These are phyloP conservation scores for Geotrichum klebahnii DNA, from an alignment of 1,139 yeast genomes.

Conservation along the genomic window DNA sequence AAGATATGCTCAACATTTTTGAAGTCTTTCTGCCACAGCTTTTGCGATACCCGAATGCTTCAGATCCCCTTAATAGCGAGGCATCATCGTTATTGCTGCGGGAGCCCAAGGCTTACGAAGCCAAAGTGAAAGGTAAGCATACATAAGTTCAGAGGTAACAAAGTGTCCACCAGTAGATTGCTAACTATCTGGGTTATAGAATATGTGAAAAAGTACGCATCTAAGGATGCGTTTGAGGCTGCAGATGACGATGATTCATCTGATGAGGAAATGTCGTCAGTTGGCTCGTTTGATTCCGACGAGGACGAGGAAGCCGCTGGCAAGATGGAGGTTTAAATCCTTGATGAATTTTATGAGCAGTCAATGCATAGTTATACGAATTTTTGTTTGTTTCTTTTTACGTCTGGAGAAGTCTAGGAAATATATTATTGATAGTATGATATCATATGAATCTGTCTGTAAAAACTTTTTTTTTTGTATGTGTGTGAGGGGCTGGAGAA, in stretches of 20 bases:
- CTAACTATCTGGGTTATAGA: conserved; percentile 31
- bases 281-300: conserved; percentile 45
- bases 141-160: neutral
- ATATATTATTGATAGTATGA: too few relatives aligned
- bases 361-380: too few relatives aligned
- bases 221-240: conserved; percentile 40
- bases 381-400: too few relatives aligned
- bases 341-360: too few relatives aligned
- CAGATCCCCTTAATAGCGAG: conserved; percentile 89
- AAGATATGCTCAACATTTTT: conserved; percentile 67
- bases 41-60: conserved; percentile 85
- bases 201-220: conserved; percentile 74
- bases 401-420: too few relatives aligned
- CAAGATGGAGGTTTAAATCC: conserved; percentile 41
- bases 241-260: conserved; percentile 41
- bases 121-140: conserved; percentile 51
- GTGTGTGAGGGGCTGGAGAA: too few relatives aligned
- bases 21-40: conserved; percentile 92
- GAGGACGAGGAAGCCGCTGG: conserved; percentile 47
- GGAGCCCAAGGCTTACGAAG: conserved; percentile 64
- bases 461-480: too few relatives aligned
- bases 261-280: conserved; percentile 46
- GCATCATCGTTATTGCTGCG: conserved; percentile 79
- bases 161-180: neutral
- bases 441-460: too few relatives aligned